phyloP scores from a whole-genome alignment of 139 green algal species.

The Chlamydomonas asymmetrica region DNA sequence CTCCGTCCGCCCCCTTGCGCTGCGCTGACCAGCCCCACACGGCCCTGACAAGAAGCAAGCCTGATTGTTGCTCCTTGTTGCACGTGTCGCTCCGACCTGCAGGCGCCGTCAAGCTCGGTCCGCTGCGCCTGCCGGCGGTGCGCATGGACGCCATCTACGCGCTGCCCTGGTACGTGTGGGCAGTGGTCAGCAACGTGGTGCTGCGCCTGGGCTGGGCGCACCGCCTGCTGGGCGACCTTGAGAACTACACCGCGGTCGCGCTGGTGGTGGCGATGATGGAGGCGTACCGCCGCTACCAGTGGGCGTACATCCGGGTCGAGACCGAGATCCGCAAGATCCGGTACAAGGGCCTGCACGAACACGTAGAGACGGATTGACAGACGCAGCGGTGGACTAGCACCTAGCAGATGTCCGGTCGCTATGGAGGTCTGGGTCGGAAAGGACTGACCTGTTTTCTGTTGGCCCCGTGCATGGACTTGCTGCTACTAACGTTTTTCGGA shows the following conservation, averaged over 20 bases:
- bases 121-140: conserved; percentile 20
- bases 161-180: conserved; percentile 63
- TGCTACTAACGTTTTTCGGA: no score
- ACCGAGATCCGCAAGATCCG: conserved; percentile 80
- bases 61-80: neutral
- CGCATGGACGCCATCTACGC: conserved; percentile 17
- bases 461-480: no score
- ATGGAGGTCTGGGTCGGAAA: no score
- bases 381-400: no score
- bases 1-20: no score
- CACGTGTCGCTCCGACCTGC: neutral
- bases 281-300: conserved; percentile 81
- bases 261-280: conserved; percentile 68
- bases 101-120: neutral
- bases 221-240: conserved; percentile 37
- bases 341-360: neutral
- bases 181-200: conserved; percentile 76
- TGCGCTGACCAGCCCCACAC: no score
- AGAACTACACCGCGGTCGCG: conserved; percentile 38
- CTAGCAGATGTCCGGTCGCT: no score
- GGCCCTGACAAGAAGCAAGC: no score
- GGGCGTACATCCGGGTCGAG: conserved; percentile 90
- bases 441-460: no score
- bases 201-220: conserved; percentile 83
- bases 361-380: no score